phyloP scores from a whole-genome alignment of 2,329 filamentous ascomycete genomes.

The Neofusicoccum cordaticola region DNA sequence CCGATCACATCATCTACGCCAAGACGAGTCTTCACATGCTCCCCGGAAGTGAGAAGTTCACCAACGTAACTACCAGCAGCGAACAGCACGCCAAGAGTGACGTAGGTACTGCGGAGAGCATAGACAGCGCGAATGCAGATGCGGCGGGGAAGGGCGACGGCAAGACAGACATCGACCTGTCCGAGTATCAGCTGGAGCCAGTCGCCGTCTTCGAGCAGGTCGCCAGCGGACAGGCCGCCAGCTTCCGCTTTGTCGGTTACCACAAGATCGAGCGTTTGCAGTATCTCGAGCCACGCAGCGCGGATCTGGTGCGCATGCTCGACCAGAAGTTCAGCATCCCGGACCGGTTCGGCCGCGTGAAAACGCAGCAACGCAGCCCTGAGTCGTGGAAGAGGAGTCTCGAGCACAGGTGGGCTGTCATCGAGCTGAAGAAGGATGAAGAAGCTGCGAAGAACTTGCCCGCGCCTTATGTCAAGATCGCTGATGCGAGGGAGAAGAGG shows the following conservation, averaged over 20 bases:
- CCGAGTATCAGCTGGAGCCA: background rate
- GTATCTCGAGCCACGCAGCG: conserved; percentile 24
- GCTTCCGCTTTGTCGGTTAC: conserved; percentile 26
- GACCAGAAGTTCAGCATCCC: conserved; percentile 28
- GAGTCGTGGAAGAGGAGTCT: conserved; percentile 26
- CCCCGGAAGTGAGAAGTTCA: conserved; percentile 17
- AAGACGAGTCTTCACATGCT: conserved; percentile 29
- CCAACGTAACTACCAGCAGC: background rate
- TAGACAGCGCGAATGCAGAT: background rate
- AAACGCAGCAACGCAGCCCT: conserved; percentile 19
- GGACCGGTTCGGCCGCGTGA: conserved; percentile 21
- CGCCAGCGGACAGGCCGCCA: background rate
- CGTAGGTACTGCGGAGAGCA: background rate
- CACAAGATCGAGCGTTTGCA: conserved; percentile 24
- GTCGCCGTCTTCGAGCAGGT: conserved; percentile 28
- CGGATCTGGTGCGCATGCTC: conserved; percentile 27
- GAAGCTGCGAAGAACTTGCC: conserved; percentile 24
- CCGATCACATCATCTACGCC: conserved; percentile 28
- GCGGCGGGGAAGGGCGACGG: background rate
- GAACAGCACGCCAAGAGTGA: background rate
- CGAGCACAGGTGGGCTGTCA: conserved; percentile 27
- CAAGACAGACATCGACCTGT: background rate
- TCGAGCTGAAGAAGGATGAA: conserved; percentile 28
- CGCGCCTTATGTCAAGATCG: conserved; percentile 22
- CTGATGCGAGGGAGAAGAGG: background rate